Percentiles rank a stretch among this genome's conserved stretches.
Evolutionary conservation across 768 basidiomycete genomes (phyloP).

Genomic region (Naematelia encephala): DNA sequence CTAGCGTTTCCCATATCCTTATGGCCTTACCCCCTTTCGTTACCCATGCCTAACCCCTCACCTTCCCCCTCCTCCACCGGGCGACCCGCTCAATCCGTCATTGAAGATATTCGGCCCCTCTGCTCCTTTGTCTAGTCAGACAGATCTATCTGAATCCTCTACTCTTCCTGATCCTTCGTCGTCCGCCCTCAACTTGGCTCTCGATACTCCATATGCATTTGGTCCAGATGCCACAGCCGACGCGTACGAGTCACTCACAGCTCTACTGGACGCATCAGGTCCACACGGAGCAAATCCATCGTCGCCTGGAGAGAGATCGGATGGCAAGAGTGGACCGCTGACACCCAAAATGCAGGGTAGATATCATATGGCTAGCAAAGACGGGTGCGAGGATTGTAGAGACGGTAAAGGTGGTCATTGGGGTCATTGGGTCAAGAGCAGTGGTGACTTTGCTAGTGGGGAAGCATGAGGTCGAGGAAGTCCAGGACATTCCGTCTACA

Average conservation of each 20-base stretch:
- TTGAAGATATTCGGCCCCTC: conserved; percentile 33
- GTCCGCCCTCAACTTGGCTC: no score
- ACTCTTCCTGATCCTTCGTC: not conserved
- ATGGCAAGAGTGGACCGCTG: not conserved
- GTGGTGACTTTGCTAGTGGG: not conserved
- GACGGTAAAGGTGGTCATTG: not conserved
- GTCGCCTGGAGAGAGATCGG: conserved; percentile 1
- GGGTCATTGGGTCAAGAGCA: conserved; percentile 1
- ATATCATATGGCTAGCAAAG: not conserved
- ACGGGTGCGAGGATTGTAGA: not conserved
- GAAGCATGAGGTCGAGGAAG: no score
- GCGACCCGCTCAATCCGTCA: conserved; percentile 30
- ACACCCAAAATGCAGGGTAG: not conserved
- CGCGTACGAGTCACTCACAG: conserved; percentile 10
- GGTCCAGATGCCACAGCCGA: not conserved
- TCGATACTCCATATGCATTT: not conserved
- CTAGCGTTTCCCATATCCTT: conserved; percentile 19
- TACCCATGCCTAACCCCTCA: conserved; percentile 32
- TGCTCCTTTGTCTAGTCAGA: not conserved
- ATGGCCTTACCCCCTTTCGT: conserved; percentile 40
- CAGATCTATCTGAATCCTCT: conserved; percentile 2
- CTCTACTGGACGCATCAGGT: conserved; percentile 2
- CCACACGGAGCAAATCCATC: not conserved
- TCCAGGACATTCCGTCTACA: no score
- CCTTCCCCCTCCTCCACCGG: conserved; percentile 31